Percentiles rank a stretch among this genome's conserved stretches.
Evolutionary conservation across 495 filamentous ascomycete genomes (phyloP).

Genomic region (Umbilicaria muhlenbergii): DNA sequence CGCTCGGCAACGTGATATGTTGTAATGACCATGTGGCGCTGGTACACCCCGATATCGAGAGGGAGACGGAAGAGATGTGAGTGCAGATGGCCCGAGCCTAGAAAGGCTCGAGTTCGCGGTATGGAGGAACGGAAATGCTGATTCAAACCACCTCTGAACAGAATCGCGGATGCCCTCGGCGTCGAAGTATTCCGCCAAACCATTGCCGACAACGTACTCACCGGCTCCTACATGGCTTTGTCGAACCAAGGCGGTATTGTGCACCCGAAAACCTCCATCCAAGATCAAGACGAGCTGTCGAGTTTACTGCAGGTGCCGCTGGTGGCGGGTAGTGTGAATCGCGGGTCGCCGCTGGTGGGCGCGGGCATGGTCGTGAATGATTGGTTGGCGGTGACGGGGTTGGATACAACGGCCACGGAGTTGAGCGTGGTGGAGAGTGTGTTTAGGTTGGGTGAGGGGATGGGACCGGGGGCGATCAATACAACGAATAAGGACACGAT

Average conservation of each 20-base stretch:
- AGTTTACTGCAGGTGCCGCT: slow-evolving; percentile 88
- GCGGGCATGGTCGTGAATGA: slow-evolving; percentile 99
- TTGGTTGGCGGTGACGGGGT: slow-evolving; percentile 92
- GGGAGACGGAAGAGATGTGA: slow-evolving; percentile 82
- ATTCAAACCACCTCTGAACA: slow-evolving; percentile 8
- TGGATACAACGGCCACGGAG: slow-evolving; percentile 95
- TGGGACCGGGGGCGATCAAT: slow-evolving; percentile 55
- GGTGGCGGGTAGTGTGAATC: slow-evolving; percentile 84
- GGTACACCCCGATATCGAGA: slow-evolving; percentile 91
- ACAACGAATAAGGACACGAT: slow-evolving; percentile 87
- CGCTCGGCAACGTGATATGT: slow-evolving; percentile 92
- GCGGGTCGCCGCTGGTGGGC: slow-evolving; percentile 84
- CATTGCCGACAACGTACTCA: slow-evolving; percentile 89
- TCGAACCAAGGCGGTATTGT: slow-evolving; percentile 95
- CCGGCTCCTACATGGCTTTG: slow-evolving; percentile 88
- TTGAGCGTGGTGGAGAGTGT: slow-evolving; percentile 91
- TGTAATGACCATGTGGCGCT: slow-evolving; percentile 93
- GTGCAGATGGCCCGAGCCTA: background rate
- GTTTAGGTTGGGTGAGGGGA: slow-evolving; percentile 82
- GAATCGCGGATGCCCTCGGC: slow-evolving; percentile 85
- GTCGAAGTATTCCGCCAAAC: slow-evolving; percentile 98
- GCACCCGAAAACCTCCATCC: slow-evolving; percentile 89
- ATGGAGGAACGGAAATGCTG: background rate
- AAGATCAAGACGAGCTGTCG: slow-evolving; percentile 94
- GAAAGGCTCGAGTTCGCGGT: background rate